Evolutionary conservation across 805 yeast genomes (phyloP).

Genomic region (Ogataea minuta): DNA sequence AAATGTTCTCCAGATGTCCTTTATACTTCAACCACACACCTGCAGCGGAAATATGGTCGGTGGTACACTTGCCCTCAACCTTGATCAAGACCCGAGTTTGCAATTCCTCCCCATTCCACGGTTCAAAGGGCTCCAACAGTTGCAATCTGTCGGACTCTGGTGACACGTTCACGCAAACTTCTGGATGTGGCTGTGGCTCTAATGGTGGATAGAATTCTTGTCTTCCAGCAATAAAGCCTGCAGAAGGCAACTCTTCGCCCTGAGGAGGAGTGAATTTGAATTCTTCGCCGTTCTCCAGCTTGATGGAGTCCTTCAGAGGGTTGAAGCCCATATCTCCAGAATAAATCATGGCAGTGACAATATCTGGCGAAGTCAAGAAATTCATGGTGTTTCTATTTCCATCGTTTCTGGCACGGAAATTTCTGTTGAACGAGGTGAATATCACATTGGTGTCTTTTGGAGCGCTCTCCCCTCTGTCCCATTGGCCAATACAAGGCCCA

Average conservation of each 20-base stretch:
- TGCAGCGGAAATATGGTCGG: constrained; percentile 98
- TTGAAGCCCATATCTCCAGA: constrained; percentile 96
- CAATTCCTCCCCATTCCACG: constrained; percentile 87
- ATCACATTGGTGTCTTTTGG: constrained; percentile 95
- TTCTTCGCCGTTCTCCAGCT: constrained; percentile 85
- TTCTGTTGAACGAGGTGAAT: constrained; percentile 96
- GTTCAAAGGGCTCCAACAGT: constrained; percentile 79
- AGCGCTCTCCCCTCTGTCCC: constrained; percentile 89
- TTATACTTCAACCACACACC: constrained; percentile 98
- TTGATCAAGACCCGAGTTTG: constrained; percentile 74
- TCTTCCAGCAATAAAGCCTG: constrained; percentile 87
- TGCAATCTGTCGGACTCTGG: constrained; percentile 92
- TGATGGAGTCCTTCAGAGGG: constrained; percentile 88
- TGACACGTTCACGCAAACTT: constrained; percentile 53
- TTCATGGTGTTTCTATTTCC: constrained; percentile 98
- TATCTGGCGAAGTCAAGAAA: constrained; percentile 95
- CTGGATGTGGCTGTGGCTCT: constrained; percentile 53
- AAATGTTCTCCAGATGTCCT: constrained; percentile 94
- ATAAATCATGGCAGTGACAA: constrained; percentile 92
- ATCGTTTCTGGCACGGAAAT: constrained; percentile 96
- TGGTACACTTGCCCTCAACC: constrained; percentile 97
- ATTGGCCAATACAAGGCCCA: constrained; percentile 99
- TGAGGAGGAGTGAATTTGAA: constrained; percentile 84
- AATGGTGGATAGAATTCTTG: constrained; percentile 55
- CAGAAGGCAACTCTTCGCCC: constrained; percentile 86